phyloP scores from a whole-genome alignment of 257 asterid species.

The Solanum bukasovii region DNA sequence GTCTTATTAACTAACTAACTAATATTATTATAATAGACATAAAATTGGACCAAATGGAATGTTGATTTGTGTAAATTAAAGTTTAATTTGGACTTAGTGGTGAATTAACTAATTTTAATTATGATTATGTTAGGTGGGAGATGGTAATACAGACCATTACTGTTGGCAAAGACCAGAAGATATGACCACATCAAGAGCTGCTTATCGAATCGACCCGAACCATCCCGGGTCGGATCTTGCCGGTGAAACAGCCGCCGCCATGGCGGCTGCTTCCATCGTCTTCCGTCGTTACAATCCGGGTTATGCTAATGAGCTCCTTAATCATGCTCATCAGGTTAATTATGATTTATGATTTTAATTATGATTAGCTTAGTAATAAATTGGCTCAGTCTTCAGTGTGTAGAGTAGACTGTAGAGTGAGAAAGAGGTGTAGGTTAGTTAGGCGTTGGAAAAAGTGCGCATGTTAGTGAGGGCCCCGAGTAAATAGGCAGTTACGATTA shows the following conservation, averaged over 20 bases:
- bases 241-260: slow-evolving; percentile 93
- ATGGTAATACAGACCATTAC: slow-evolving; percentile 84
- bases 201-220: slow-evolving; percentile 62
- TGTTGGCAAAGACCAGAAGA: slow-evolving; percentile 98
- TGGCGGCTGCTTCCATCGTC: slow-evolving; percentile 88
- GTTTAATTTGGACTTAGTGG: neutral
- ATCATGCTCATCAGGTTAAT: slow-evolving; percentile 68
- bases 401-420: neutral
- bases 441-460: neutral
- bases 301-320: slow-evolving; percentile 66
- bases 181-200: slow-evolving; percentile 84
- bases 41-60: neutral
- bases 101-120: neutral
- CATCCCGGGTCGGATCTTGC: slow-evolving; percentile 94
- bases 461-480: slow-evolving; percentile 11
- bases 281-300: slow-evolving; percentile 63
- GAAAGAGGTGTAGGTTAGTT: slow-evolving; percentile 1
- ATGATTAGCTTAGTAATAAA: neutral
- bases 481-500: slow-evolving; percentile 16
- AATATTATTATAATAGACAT: neutral
- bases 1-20: neutral
- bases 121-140: slow-evolving; percentile 55
- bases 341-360: neutral
- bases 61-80: neutral
- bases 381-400: neutral